phyloP scores from a whole-genome alignment of 1,284 basidiomycete species.

The Schizopora paradoxa region DNA sequence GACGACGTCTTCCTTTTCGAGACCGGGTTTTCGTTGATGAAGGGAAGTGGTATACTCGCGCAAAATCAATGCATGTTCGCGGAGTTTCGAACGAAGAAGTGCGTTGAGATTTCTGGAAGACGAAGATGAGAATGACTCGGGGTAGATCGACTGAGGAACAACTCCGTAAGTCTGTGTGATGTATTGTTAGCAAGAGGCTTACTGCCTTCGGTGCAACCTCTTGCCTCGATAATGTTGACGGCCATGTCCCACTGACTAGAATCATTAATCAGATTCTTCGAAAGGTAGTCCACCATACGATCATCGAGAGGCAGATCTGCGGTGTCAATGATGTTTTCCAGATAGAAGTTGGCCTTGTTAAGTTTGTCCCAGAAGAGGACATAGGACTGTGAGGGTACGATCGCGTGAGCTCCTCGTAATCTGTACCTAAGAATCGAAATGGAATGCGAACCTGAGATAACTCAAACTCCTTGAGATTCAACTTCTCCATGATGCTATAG shows the following conservation, averaged over 20 bases:
- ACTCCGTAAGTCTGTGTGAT: slow-evolving; percentile 66
- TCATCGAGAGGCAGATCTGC: slow-evolving; percentile 79
- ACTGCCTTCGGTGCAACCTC: slow-evolving; percentile 13
- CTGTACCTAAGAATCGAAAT: too few species aligned
- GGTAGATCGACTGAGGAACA: slow-evolving; percentile 77
- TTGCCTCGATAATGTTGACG: slow-evolving; percentile 74
- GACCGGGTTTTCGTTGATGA: slow-evolving; percentile 34
- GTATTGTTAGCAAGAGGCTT: background rate
- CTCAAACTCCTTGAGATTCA: slow-evolving; percentile 84
- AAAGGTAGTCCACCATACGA: slow-evolving; percentile 75
- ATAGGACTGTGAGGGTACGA: slow-evolving; percentile 62
- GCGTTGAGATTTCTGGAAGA: slow-evolving; percentile 69
- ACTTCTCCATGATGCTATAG: slow-evolving; percentile 78
- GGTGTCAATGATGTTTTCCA: slow-evolving; percentile 83
- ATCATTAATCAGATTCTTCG: slow-evolving; percentile 78
- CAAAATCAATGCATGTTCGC: slow-evolving; percentile 84
- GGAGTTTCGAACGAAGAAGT: slow-evolving; percentile 83
- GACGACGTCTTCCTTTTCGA: slow-evolving; percentile 41
- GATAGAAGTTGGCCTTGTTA: slow-evolving; percentile 92
- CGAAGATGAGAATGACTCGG: slow-evolving; percentile 83
- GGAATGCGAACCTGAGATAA: slow-evolving; percentile 68
- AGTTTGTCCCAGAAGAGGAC: slow-evolving; percentile 94
- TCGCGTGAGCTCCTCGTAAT: background rate
- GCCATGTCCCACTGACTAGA: slow-evolving; percentile 97
- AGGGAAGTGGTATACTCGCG: slow-evolving; percentile 56